Evolutionary conservation across 2,329 filamentous ascomycete genomes (phyloP).

Genomic region (Nemania bipapillata): DNA sequence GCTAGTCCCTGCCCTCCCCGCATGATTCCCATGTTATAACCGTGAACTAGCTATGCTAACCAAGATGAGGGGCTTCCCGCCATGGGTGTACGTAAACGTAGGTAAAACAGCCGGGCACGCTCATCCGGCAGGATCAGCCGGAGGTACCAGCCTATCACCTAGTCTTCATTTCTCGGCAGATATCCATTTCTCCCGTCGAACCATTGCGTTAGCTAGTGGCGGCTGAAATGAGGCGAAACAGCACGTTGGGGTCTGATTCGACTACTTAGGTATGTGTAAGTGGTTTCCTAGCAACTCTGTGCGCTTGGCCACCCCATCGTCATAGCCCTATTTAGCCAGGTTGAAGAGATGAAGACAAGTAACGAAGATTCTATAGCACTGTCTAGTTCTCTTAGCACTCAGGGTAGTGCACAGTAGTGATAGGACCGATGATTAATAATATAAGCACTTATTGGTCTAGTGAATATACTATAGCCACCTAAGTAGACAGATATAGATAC

Average conservation of each 20-base stretch:
- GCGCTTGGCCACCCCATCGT: not conserved
- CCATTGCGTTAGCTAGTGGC: not conserved
- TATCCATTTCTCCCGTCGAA: not conserved
- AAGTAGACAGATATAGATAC: not conserved
- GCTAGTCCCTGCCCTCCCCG: constrained; percentile 14
- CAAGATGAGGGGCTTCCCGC: constrained; percentile 29
- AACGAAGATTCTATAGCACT: too few species aligned
- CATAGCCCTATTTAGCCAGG: not conserved
- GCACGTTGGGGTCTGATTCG: not conserved
- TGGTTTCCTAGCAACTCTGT: not conserved
- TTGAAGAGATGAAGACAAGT: not conserved
- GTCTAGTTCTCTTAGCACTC: too few species aligned
- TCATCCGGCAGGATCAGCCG: constrained; percentile 24
- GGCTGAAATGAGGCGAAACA: constrained; percentile 11
- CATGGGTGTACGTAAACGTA: not conserved
- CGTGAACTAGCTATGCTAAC: not conserved
- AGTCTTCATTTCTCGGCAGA: constrained; percentile 20
- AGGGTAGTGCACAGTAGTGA: not conserved
- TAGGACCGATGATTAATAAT: not conserved
- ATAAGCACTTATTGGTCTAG: not conserved
- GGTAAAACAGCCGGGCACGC: constrained; percentile 21
- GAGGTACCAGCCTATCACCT: constrained; percentile 3
- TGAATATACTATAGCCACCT: not conserved
- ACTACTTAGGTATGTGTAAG: not conserved
- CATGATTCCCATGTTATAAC: constrained; percentile 10